Base-by-base conservation (phyloP, 257 asterid species). In the Phtheirospermum japonicum region DNA sequence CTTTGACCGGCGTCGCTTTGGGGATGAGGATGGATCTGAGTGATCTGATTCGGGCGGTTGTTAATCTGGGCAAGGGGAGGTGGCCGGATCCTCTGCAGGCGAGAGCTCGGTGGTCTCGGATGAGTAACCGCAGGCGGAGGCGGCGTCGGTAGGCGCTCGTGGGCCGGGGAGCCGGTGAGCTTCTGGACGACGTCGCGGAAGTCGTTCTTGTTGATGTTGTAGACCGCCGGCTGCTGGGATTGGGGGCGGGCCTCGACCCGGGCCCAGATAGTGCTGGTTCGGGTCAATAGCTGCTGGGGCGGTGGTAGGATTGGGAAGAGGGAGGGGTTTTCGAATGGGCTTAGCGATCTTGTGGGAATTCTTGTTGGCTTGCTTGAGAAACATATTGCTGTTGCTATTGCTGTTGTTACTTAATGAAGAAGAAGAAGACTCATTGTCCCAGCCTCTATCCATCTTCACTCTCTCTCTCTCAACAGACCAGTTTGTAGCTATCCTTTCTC, bases 151-250 rank as follows among this genome's bases (percentile, higher is more conserved):
- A 64, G 30, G 11, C 89, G 75, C 61, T 83, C 91, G 57, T 82
- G 84, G 2, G 88, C 83, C 31, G 88, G 93, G 0, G 90, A 80
- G 13, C 95, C 93, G 5, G 95, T 87, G 49, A 87, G 95, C 72
- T 75, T 76, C 86, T 87, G 95, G 36, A 87, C 95, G 23, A 87
- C 88, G 43, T 84, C 90, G 0, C 93, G 84, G 68, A 87, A 87
- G 61, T 87, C 93, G 51, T 73, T 80, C 78, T 84, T 87, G 69
- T 79, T 87, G 37, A 87, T 84, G 73, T 84, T 87, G 68, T 84
- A 87, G 18, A 87, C 95, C 63, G 95, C 93, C 20, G 95, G 95
- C 49, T 84, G 95, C 63, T 68, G 77, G 45, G 73, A 70, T 12
- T 51, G 71, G 40, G 40, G 56, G 74, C 65, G 39, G 71, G 31